Conservation (phyloP, 2,329 filamentous ascomycete species). For the Microthyrium microscopicum region DNA sequence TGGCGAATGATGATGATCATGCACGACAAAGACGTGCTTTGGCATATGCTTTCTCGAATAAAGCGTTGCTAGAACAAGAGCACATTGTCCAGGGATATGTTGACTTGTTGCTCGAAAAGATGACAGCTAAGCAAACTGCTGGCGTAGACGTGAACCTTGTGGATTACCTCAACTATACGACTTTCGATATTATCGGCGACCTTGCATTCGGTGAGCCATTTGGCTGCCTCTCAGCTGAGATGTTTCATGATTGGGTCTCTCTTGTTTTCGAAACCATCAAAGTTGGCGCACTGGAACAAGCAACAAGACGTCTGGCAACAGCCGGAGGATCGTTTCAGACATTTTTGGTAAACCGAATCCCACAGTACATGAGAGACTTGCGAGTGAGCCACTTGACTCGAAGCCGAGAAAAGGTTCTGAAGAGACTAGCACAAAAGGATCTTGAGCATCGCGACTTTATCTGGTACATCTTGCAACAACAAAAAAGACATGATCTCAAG, state of each 20-base stretch:
- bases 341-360: constrained; percentile 15
- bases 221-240: constrained; percentile 13
- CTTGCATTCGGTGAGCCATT: constrained; percentile 16
- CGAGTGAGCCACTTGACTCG: constrained; percentile 14
- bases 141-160: constrained; percentile 17
- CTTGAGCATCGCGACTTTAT: constrained; percentile 20
- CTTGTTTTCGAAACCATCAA: constrained; percentile 20
- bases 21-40: constrained; percentile 11
- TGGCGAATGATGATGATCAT: constrained; percentile 19
- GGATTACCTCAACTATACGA: constrained; percentile 12
- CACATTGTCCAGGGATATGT: constrained; percentile 17
- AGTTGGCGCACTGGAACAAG: constrained; percentile 9
- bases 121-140: constrained; percentile 20
- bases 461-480: constrained; percentile 18
- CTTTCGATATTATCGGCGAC: constrained; percentile 15
- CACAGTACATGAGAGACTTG: background rate
- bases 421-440: constrained; percentile 13
- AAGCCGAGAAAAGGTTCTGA: constrained; percentile 15
- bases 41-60: constrained; percentile 13
- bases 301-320: constrained; percentile 17
- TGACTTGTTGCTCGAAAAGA: constrained; percentile 12
- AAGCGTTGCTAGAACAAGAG: constrained; percentile 15
- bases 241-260: constrained; percentile 15
- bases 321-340: constrained; percentile 22
- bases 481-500: constrained; percentile 18